Evolutionary conservation across 495 filamentous ascomycete genomes (phyloP), one percentile per base, ranked within the genome.

Genomic region (Tuber indicum): DNA sequence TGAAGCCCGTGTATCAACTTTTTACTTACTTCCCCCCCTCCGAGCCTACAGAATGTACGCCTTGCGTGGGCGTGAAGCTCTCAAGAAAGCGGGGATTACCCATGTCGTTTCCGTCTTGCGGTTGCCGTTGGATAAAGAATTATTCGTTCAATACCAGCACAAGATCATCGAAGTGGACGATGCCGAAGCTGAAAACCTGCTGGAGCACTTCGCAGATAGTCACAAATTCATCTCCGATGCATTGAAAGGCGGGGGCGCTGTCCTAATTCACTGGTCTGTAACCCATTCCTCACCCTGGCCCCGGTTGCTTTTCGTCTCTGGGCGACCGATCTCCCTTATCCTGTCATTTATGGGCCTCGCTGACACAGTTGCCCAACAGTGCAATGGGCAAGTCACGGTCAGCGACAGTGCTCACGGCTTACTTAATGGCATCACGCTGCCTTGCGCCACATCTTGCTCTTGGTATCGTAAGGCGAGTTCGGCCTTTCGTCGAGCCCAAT

Each of bases 371-470:
- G 21, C 75, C 87, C 76, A 85, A 86, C 85, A 98, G 96, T 88
- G 94, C 93, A 45, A 97, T 97, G 93, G 96, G 96, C 46, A 95
- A 94, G 85, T 97, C 94, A 73, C 92, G 96, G 72, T 98, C 94
- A 39, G 91, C 94, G 77, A 90, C 94, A 70, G 87, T 94, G 79
- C 87, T 94, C 77, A 88, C 96, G 74, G 94, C 96, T 81, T 97
- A 93, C 85, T 86, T 98, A 73, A 91, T 97, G 82, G 90, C 91
- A 86, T 88, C 79, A 72, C 79, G 83, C 14, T 70, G 85, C 74
- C 86, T 91, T 75, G 89, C 87, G 66, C 89, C 90, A 42, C 81
- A 86, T 52, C 86, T 90, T 72, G 91, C 92, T 12, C 85, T 94
- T 70, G 83, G 84, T 46, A 83, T 90, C 52, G 86, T 99, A 74